phyloP scores from a whole-genome alignment of 2,329 filamentous ascomycete genomes.

The Zalaria sp. region DNA sequence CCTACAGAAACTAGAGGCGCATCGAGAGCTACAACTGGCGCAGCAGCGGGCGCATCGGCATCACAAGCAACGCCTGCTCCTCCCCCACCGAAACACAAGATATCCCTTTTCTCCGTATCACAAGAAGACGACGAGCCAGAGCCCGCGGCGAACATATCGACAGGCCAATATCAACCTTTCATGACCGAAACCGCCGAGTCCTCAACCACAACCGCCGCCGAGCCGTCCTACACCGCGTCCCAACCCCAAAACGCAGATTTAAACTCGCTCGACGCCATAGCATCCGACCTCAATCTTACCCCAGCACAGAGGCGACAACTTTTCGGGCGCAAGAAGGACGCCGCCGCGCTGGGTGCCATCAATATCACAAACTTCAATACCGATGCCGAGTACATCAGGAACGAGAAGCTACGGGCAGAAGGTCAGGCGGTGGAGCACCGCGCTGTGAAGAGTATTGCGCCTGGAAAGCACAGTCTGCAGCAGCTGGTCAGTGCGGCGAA shows the following conservation, averaged over 20 bases:
- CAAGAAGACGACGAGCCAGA: slow-evolving; percentile 17
- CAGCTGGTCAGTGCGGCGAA: slow-evolving; percentile 76
- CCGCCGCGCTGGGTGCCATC: slow-evolving; percentile 24
- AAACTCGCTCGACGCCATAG: slow-evolving; percentile 55
- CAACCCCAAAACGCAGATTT: slow-evolving; percentile 10
- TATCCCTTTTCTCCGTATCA: slow-evolving; percentile 57
- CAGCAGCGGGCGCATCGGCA: slow-evolving; percentile 11
- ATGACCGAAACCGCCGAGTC: slow-evolving; percentile 8
- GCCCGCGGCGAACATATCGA: slow-evolving; percentile 4
- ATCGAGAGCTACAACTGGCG: not conserved
- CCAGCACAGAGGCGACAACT: slow-evolving; percentile 66
- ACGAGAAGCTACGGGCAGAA: slow-evolving; percentile 58
- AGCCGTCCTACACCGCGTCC: slow-evolving; percentile 6
- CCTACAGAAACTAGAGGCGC: slow-evolving; percentile 4
- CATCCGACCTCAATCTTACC: slow-evolving; percentile 65
- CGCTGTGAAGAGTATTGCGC: slow-evolving; percentile 66
- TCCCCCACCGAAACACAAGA: slow-evolving; percentile 38
- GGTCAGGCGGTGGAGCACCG: slow-evolving; percentile 61
- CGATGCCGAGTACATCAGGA: slow-evolving; percentile 72
- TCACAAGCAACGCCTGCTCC: slow-evolving; percentile 3
- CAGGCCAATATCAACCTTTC: slow-evolving; percentile 23
- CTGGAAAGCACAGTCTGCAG: slow-evolving; percentile 78
- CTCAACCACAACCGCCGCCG: not conserved
- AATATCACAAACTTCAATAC: slow-evolving; percentile 79
- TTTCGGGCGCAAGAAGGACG: slow-evolving; percentile 50